Conservation (phyloP, 371 early-diverging fungal genomes). For the Mucor ambiguus region DNA sequence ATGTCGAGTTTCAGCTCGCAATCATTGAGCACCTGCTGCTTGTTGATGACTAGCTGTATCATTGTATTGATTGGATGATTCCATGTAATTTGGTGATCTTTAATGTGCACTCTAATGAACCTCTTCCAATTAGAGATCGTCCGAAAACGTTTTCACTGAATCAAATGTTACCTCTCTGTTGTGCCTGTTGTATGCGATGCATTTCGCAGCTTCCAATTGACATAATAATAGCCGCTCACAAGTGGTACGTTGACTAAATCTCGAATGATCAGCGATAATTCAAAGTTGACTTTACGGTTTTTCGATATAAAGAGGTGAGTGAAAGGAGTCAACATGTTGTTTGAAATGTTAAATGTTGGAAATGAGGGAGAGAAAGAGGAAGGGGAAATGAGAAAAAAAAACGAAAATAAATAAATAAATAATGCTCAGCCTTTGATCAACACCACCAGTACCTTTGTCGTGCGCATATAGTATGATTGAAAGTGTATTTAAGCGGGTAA, state of each 20-base stretch:
- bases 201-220: conserved; percentile 35
- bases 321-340: conserved; percentile 14
- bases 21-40: conserved; percentile 58
- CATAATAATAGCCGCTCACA: conserved; percentile 40
- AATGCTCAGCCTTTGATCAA: conserved; percentile 1
- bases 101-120: not conserved
- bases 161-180: conserved; percentile 12
- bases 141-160: not conserved
- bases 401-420: not conserved
- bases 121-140: not conserved
- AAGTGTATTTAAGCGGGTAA: not conserved
- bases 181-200: conserved; percentile 31
- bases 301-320: conserved; percentile 35
- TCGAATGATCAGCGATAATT: conserved; percentile 25
- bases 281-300: conserved; percentile 35
- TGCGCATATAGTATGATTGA: not conserved
- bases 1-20: conserved; percentile 61
- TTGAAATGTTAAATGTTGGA: not conserved
- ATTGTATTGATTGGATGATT: conserved; percentile 39
- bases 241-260: conserved; percentile 40
- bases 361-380: not conserved
- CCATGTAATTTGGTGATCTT: conserved; percentile 59
- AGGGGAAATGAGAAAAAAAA: not conserved
- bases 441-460: not conserved
- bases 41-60: conserved; percentile 52